A percentile compares a stretch with the other conserved stretches of the same genome.
These are phyloP conservation scores for Myotisia sp. DNA, from an alignment of 2,329 filamentous ascomycete species.

Conservation along the genomic window DNA sequence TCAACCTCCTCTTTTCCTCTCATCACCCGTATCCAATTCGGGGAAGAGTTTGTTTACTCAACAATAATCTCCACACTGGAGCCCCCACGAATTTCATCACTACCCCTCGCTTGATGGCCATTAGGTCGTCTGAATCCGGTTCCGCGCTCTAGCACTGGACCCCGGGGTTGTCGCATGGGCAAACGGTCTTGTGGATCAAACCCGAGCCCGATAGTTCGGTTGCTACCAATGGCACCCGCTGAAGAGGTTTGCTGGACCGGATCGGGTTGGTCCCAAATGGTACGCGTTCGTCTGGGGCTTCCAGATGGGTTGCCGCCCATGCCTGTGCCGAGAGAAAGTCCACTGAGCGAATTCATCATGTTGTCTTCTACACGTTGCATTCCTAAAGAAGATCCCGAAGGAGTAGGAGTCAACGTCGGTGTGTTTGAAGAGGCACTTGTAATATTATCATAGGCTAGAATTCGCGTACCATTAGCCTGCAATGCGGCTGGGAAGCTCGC, in stretches of 20 bases:
- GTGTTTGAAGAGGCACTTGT: slow-evolving; percentile 48
- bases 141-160: slow-evolving; percentile 46
- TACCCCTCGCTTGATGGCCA: slow-evolving; percentile 47
- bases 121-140: slow-evolving; percentile 46
- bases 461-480: slow-evolving; percentile 47
- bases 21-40: slow-evolving; percentile 36
- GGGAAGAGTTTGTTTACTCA: slow-evolving; percentile 38
- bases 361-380: slow-evolving; percentile 40
- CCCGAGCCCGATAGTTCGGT: slow-evolving; percentile 46
- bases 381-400: slow-evolving; percentile 34
- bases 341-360: slow-evolving; percentile 47
- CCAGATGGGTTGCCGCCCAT: slow-evolving; percentile 32
- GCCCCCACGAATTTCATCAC: slow-evolving; percentile 48
- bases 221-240: slow-evolving; percentile 43
- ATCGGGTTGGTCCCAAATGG: slow-evolving; percentile 45
- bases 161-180: slow-evolving; percentile 45
- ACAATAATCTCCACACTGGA: slow-evolving; percentile 50
- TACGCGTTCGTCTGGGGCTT: slow-evolving; percentile 45
- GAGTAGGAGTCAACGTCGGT: slow-evolving; percentile 50
- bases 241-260: slow-evolving; percentile 28
- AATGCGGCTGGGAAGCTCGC: slow-evolving; percentile 68
- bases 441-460: slow-evolving; percentile 39
- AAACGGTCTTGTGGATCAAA: slow-evolving; percentile 42
- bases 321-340: slow-evolving; percentile 43
- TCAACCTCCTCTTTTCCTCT: too few species aligned